A percentile compares a stretch with the other conserved stretches of the same genome.
These are phyloP conservation scores for Huntiella omanensis DNA, from an alignment of 2,329 filamentous ascomycete species.

Conservation along the genomic window DNA sequence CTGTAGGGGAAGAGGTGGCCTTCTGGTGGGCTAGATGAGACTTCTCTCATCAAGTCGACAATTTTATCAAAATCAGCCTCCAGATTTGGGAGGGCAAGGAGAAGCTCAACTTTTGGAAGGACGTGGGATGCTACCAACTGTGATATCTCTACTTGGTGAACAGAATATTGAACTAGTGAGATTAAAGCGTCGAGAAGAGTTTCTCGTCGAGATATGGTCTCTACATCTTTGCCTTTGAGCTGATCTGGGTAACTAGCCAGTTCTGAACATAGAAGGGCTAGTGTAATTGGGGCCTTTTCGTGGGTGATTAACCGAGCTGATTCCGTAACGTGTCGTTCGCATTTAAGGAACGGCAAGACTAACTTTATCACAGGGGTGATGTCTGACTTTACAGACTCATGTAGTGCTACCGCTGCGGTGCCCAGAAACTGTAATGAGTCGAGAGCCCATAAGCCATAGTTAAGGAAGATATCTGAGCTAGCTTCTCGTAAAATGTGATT, in stretches of 20 bases:
- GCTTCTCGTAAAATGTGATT: conserved; percentile 21
- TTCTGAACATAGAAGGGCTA: conserved; percentile 26
- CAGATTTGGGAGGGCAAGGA: neutral
- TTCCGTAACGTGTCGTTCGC: conserved; percentile 6
- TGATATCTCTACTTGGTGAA: conserved; percentile 1
- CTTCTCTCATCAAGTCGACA: conserved; percentile 4
- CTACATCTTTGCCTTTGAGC: conserved; percentile 16
- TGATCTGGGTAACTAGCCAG: conserved; percentile 19
- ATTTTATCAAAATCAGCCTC: conserved; percentile 3
- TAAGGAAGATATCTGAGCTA: conserved; percentile 16
- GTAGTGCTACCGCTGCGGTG: conserved; percentile 22
- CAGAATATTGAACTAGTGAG: conserved; percentile 18
- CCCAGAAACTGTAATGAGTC: conserved; percentile 28
- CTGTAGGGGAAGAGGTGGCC: conserved; percentile 4
- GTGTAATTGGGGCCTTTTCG: conserved; percentile 13
- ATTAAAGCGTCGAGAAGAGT: conserved; percentile 22
- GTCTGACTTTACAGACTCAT: conserved; percentile 16
- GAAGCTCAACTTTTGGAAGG: conserved; percentile 4
- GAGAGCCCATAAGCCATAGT: conserved; percentile 29
- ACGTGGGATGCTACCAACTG: conserved; percentile 8
- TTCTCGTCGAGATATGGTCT: conserved; percentile 16
- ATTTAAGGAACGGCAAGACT: conserved; percentile 19
- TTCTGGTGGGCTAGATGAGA: conserved; percentile 1
- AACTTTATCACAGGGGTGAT: conserved; percentile 21
- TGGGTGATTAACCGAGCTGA: conserved; percentile 4